These are phyloP conservation scores for Fagus sylvatica DNA, from an alignment of 306 rosid species.

Conservation along the genomic window DNA sequence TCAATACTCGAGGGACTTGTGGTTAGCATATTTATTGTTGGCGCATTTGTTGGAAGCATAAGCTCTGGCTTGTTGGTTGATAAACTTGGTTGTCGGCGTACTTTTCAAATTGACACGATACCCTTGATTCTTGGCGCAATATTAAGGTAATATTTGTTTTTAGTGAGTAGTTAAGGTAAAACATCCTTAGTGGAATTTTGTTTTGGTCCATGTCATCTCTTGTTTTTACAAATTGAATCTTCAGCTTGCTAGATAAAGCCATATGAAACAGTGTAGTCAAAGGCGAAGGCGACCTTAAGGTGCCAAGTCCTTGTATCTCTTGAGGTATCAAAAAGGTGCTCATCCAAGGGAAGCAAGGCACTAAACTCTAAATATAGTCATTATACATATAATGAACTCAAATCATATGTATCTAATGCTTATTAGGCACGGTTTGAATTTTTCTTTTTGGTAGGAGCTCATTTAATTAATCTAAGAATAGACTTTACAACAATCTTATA, in stretches of 20 bases:
- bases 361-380: too few relatives aligned
- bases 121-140: slow-evolving; percentile 84
- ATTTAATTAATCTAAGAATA: too few relatives aligned
- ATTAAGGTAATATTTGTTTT: slow-evolving; percentile 49
- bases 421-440: too few relatives aligned
- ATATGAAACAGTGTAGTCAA: neutral
- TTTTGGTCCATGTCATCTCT: neutral
- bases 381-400: too few relatives aligned
- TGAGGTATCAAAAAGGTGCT: too few relatives aligned
- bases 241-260: neutral
- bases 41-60: slow-evolving; percentile 87
- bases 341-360: too few relatives aligned
- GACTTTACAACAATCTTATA: too few relatives aligned
- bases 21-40: slow-evolving; percentile 84
- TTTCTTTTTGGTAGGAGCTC: too few relatives aligned
- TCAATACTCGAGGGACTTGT: slow-evolving; percentile 81
- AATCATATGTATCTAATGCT: too few relatives aligned
- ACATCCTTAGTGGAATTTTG: neutral
- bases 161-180: too few relatives aligned
- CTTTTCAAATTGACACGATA: slow-evolving; percentile 68
- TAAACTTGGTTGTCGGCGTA: slow-evolving; percentile 79
- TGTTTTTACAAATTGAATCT: neutral
- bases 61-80: slow-evolving; percentile 71
- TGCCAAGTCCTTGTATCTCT: too few relatives aligned
- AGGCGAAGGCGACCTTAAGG: too few relatives aligned